Evolutionary conservation across 2,329 filamentous ascomycete genomes (phyloP).

Genomic region (Fusarium tjaetaba): DNA sequence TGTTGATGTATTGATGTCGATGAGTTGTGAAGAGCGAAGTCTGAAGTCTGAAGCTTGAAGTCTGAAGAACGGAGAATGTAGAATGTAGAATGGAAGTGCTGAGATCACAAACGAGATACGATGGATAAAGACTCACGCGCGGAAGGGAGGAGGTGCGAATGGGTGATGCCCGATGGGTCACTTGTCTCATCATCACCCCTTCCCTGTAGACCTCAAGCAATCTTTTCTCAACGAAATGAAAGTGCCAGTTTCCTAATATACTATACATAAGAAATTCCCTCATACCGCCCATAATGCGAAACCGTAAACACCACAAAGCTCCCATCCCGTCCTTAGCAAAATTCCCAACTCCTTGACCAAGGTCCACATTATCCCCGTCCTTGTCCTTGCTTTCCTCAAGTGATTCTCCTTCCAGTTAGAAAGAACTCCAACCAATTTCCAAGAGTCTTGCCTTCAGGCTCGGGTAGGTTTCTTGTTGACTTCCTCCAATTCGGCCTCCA

Average conservation of each 20-base stretch:
- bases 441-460: too few species aligned
- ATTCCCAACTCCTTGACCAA: neutral
- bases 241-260: neutral
- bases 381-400: neutral
- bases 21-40: neutral
- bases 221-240: neutral
- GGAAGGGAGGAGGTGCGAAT: neutral
- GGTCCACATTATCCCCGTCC: too few species aligned
- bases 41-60: neutral
- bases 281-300: too few species aligned
- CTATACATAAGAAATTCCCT: too few species aligned
- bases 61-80: neutral
- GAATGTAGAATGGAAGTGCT: neutral
- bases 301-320: neutral
- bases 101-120: neutral
- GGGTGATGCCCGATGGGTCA: neutral
- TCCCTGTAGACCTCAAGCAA: neutral
- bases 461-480: neutral
- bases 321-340: neutral
- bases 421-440: fast-evolving
- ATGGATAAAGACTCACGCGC: neutral
- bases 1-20: neutral
- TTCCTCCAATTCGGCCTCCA: neutral
- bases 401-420: neutral
- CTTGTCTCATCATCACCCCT: neutral